Base-by-base conservation (phyloP, 306 rosid species). In the Castanopsis chinensis region DNA sequence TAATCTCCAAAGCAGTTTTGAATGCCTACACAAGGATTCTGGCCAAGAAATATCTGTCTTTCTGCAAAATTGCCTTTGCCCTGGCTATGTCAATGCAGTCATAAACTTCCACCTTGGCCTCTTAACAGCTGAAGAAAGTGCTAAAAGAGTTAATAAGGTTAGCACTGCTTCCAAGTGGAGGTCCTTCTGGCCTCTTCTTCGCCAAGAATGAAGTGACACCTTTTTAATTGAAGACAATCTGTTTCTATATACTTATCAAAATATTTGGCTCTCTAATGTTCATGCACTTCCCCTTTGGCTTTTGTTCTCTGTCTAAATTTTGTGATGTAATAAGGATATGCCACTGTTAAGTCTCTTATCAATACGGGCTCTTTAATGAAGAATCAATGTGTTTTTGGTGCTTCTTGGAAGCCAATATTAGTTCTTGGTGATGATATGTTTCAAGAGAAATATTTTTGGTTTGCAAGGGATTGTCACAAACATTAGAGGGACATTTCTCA, bases 11-110 rank as follows among this genome's bases (percentile, higher is more conserved):
- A 73, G 73, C 74, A 17, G 13, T 74, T 35, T 0, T 73, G 28
- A 79, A n/a, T 53, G 83, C 69, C 2, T 80, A 80, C 20, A 74
- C 71, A 8, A 80, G 83, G 30, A 28, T 80, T 45, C 7, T 75
- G 1, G 76, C 76, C 17, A 41, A 54, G 45, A 80, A 68, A 27
- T 56, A 56, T 14, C 76, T 76, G 0, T 11, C 2, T 18, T 21
- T 80, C 4, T n/a, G 1, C 1, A 14, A 37, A 80, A 80, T 14
- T 37, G 20, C 1, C 21, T 80, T 3, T 21, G 18, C n/a, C 81
- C 69, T 43, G 32, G 59, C 70, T 69, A 54, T 37, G 58, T 55
- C 25, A 78, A 37, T 14, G 71, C 72, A 1, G 63, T 58, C 3
- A 70, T 78, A 3, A 78, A 18, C 6, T 3, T 3, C 10, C 6